A percentile compares a stretch with the other conserved stretches of the same genome.
Conservation (phyloP, 1,284 basidiomycete genomes). For the Papiliotrema laurentii region DNA sequence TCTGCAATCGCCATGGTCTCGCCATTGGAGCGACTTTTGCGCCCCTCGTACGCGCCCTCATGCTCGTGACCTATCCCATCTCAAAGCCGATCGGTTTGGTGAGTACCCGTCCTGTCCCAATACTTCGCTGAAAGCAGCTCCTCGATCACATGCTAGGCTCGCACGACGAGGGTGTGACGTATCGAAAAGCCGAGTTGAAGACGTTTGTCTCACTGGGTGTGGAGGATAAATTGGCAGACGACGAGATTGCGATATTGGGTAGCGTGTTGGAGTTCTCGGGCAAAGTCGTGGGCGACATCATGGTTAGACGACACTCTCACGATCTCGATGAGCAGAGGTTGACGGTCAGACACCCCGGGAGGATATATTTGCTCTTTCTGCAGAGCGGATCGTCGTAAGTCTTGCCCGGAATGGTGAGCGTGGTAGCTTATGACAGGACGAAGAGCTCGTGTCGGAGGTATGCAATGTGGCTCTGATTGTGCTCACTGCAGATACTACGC, state of each 20-base stretch:
- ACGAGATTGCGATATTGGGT: conserved; percentile 78
- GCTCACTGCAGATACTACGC: conserved; percentile 17
- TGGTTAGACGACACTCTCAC: conserved; percentile 48
- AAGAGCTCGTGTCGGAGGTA: conserved; percentile 67
- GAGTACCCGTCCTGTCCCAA: conserved; percentile 1
- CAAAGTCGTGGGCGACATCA: conserved; percentile 73
- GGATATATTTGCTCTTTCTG: conserved; percentile 49
- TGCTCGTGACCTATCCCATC: conserved; percentile 49
- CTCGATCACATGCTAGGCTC: conserved; percentile 51
- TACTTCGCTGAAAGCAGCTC: conserved; percentile 18
- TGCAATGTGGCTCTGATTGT: conserved; percentile 21
- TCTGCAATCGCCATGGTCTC: conserved; percentile 52
- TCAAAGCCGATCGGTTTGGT: conserved; percentile 47
- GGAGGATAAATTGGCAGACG: conserved; percentile 74
- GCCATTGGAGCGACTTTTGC: conserved; percentile 52
- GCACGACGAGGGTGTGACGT: conserved; percentile 58
- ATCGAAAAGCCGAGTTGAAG: conserved; percentile 85
- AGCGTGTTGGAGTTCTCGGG: conserved; percentile 76
- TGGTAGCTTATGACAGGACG: conserved; percentile 28
- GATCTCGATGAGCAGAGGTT: neutral
- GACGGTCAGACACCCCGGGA: conserved; percentile 45
- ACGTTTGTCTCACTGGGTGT: conserved; percentile 67
- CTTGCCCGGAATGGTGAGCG: neutral
- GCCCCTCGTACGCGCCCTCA: conserved; percentile 48
- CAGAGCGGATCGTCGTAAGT: conserved; percentile 48